Base-by-base conservation (phyloP, 371 early-diverging fungal genomes). In the Gilbertella persicaria region DNA sequence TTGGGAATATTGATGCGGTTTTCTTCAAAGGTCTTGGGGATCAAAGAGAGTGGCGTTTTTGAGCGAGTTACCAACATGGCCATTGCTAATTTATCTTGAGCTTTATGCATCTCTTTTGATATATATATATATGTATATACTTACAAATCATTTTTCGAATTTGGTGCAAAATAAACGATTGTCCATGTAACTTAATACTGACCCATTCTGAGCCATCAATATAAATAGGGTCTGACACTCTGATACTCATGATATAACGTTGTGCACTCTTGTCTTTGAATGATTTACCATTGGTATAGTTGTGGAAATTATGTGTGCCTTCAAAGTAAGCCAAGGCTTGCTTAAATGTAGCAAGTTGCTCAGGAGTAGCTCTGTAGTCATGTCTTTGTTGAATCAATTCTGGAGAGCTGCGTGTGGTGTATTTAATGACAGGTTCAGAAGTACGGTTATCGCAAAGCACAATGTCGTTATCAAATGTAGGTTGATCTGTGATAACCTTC, bases 111-210 rank as follows among this genome's bases (percentile, higher is more conserved):
- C n/a, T n/a, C n/a, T n/a, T n/a, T n/a, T n/a, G n/a, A n/a, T n/a
- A n/a, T n/a, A n/a, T n/a, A n/a, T n/a, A n/a, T n/a, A n/a, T n/a
- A n/a, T n/a, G n/a, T n/a, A n/a, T n/a, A n/a, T n/a, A 57, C 71
- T 79, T 67, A 61, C 95, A 92, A 47, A 99, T 90, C 99, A 99
- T 99, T 67, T 99, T 99, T 53, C 99, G 91, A 56, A 99, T 99
- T 76, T 98, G 99, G 73, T 99, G 99, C 20, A 99, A 80, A 95
- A 99, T 95, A 66, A 99, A 99, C 25, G 97, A 92, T 77, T 99
- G 99, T 1, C 99, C 99, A 55, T 93, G 87, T 20, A 99, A 89
- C 60, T 87, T 89, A 21, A 99, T 71, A 25, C 87, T 86, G 28
- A 99, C 62, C 98, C 99, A 99, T 67, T 98, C 98, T 20, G 82